Evolutionary conservation across 768 basidiomycete species (phyloP).

Genomic region (Agaricus sinodeliciosus): DNA sequence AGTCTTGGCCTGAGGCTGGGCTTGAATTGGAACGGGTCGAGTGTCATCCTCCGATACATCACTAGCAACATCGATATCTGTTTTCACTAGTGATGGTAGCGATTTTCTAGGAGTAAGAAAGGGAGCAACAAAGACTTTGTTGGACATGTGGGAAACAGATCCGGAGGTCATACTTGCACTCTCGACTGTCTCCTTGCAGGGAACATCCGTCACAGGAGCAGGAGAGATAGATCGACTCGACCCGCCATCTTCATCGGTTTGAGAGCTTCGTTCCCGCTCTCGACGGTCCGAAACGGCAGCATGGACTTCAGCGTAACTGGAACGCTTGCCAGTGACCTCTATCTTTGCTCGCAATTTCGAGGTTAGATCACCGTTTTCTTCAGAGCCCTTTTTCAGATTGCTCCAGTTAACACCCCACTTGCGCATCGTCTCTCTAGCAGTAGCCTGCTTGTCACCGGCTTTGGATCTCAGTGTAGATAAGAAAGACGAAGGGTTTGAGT

Average conservation of each 20-base stretch:
- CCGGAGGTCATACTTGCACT: constrained; percentile 2
- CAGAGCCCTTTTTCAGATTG: constrained; percentile 44
- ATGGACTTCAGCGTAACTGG: constrained; percentile 68
- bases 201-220: neutral
- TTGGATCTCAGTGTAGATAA: constrained; percentile 75
- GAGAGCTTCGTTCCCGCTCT: constrained; percentile 25
- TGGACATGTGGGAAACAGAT: constrained; percentile 13
- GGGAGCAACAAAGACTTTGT: constrained; percentile 11
- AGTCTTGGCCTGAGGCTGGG: constrained; percentile 71
- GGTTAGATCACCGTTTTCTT: constrained; percentile 20
- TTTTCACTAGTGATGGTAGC: constrained; percentile 25
- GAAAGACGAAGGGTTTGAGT: constrained; percentile 54
- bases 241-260: constrained; percentile 12
- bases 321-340: constrained; percentile 24
- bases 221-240: constrained; percentile 12
- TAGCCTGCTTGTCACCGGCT: constrained; percentile 78
- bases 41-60: constrained; percentile 16
- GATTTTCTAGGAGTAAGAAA: constrained; percentile 22
- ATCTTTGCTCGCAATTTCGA: constrained; percentile 17
- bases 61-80: constrained; percentile 26
- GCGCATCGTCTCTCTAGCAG: constrained; percentile 83
- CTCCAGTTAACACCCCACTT: constrained; percentile 90
- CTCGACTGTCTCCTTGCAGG: constrained; percentile 14
- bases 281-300: constrained; percentile 69
- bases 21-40: constrained; percentile 49